A percentile compares a stretch with the other conserved stretches of the same genome.
These are phyloP conservation scores for Obba rivulosa DNA, from an alignment of 768 basidiomycete species.

Conservation along the genomic window DNA sequence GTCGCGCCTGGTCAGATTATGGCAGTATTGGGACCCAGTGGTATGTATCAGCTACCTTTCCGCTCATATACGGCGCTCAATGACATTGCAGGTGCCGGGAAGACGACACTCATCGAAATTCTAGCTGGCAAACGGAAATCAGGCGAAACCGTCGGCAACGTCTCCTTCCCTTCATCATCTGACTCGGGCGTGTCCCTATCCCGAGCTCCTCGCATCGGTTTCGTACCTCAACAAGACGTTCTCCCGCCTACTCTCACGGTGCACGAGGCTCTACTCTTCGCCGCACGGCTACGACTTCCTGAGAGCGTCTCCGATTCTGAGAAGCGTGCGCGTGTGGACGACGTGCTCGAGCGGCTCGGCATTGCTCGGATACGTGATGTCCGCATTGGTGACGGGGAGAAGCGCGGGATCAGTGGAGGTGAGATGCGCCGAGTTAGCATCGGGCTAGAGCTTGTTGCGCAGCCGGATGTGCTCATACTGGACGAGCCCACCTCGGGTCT, in stretches of 20 bases:
- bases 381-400: slow-evolving; percentile 69
- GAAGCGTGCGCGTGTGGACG: slow-evolving; percentile 61
- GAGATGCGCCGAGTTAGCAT: slow-evolving; percentile 90
- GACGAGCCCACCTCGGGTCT: slow-evolving; percentile 84
- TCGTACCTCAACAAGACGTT: slow-evolving; percentile 84
- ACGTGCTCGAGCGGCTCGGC: slow-evolving; percentile 74
- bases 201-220: slow-evolving; percentile 63
- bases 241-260: slow-evolving; percentile 63
- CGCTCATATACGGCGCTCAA: background rate
- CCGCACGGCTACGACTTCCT: slow-evolving; percentile 79
- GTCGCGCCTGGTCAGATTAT: slow-evolving; percentile 82
- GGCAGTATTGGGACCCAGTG: slow-evolving; percentile 90
- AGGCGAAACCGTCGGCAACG: slow-evolving; percentile 60
- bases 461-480: slow-evolving; percentile 78
- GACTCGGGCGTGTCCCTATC: slow-evolving; percentile 27
- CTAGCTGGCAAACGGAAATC: slow-evolving; percentile 80
- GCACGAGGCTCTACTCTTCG: slow-evolving; percentile 66
- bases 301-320: slow-evolving; percentile 59
- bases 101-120: slow-evolving; percentile 88
- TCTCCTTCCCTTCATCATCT: slow-evolving; percentile 44
- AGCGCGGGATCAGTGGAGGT: slow-evolving; percentile 85
- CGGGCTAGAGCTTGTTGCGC: slow-evolving; percentile 81
- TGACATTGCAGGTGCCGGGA: slow-evolving; percentile 60
- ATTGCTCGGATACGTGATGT: slow-evolving; percentile 63
- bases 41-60: slow-evolving; percentile 28